A percentile compares a stretch with the other conserved stretches of the same genome.
phyloP scores from a whole-genome alignment of 495 filamentous ascomycete species.

The Penicillium steckii region DNA sequence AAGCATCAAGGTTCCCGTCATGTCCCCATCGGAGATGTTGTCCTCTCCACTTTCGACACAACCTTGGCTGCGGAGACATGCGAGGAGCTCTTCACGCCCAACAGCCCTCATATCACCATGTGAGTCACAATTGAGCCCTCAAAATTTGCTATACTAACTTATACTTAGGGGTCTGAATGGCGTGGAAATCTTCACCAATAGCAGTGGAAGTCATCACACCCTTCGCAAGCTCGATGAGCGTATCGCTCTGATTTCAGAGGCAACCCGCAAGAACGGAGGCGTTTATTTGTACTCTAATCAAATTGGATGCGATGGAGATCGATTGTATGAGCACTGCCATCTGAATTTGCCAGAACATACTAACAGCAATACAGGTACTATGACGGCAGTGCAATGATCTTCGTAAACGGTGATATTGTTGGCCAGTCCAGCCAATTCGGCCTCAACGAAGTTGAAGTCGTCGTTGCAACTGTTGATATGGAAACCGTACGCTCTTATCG shows the following conservation, averaged over 20 bases:
- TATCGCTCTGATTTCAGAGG: constrained; percentile 69
- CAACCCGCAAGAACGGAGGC: constrained; percentile 66
- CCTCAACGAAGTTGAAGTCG: constrained; percentile 74
- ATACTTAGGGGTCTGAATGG: constrained; percentile 20
- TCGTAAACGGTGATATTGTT: constrained; percentile 67
- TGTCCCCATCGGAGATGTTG: constrained; percentile 71
- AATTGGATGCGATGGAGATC: constrained; percentile 67
- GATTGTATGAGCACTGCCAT: constrained; percentile 21
- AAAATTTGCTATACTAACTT: constrained; percentile 9
- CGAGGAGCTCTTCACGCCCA: constrained; percentile 72
- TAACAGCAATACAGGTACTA: constrained; percentile 35
- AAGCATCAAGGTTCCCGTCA: constrained; percentile 56
- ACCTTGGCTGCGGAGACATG: constrained; percentile 69
- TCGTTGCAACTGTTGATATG: constrained; percentile 74
- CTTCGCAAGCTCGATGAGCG: constrained; percentile 74
- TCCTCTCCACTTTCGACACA: constrained; percentile 70
- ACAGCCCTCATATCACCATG: constrained; percentile 23
- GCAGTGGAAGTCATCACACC: constrained; percentile 65
- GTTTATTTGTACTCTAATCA: constrained; percentile 73
- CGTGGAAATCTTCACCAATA: constrained; percentile 76
- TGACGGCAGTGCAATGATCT: constrained; percentile 72
- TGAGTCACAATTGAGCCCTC: neutral
- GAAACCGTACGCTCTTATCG: constrained; percentile 60
- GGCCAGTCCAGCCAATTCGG: constrained; percentile 71
- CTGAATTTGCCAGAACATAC: neutral